These are phyloP conservation scores for Vaccinium corymbosum DNA, from an alignment of 148 eudicot genomes.

Conservation along the genomic window DNA sequence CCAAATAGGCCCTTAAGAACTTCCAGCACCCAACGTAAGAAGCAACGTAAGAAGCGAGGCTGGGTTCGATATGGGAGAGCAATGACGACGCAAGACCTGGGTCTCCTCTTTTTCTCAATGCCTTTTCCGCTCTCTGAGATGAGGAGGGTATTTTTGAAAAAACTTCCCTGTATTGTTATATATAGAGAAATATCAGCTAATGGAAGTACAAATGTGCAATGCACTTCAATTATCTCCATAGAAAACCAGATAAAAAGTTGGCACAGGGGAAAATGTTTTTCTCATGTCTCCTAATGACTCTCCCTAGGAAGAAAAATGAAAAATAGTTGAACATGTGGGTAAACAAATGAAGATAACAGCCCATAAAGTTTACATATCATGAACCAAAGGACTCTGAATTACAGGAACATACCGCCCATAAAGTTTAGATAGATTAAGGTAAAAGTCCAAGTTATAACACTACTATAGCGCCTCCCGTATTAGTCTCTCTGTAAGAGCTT, in stretches of 20 bases:
- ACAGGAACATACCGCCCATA: too few species aligned
- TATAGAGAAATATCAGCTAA: not conserved
- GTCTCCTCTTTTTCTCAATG: too few species aligned
- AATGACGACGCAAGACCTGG: too few species aligned
- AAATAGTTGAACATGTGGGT: not conserved
- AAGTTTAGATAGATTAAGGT: not conserved
- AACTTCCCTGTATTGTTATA: too few species aligned
- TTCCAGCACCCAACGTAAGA: too few species aligned
- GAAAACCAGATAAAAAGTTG: not conserved
- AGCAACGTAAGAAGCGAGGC: too few species aligned
- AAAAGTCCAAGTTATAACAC: not conserved
- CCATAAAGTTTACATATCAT: not conserved
- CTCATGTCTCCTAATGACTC: not conserved
- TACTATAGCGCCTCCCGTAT: constrained; percentile 51
- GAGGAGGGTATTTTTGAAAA: too few species aligned
- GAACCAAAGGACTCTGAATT: not conserved
- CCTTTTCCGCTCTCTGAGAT: too few species aligned
- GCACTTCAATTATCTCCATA: not conserved
- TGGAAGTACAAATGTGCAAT: not conserved
- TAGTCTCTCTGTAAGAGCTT: constrained; percentile 67
- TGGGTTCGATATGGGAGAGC: too few species aligned
- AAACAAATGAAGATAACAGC: not conserved
- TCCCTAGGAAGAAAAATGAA: not conserved
- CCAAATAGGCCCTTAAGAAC: too few species aligned
- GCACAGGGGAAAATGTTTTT: not conserved